Evolutionary conservation across 2,329 filamentous ascomycete genomes (phyloP).

Genomic region (Neospermospora avenae): DNA sequence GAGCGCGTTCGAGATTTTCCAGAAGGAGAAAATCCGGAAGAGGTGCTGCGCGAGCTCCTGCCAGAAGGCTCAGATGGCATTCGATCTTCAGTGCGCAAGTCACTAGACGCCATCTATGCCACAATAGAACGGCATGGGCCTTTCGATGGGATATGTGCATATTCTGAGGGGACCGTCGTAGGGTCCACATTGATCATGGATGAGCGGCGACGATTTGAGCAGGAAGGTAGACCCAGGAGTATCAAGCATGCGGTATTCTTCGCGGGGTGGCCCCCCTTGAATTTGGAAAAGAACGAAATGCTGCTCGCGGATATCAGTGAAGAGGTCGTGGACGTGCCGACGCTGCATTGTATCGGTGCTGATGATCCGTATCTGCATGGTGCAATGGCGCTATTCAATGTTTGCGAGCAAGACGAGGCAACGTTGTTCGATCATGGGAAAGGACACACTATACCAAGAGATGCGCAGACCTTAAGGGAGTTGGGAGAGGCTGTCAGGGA

Average conservation of each 20-base stretch:
- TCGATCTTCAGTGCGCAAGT: constrained; percentile 23
- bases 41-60: constrained; percentile 25
- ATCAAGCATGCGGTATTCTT: constrained; percentile 48
- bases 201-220: constrained; percentile 41
- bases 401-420: constrained; percentile 57
- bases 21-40: constrained; percentile 25
- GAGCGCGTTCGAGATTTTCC: constrained; percentile 28
- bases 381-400: constrained; percentile 57
- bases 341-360: constrained; percentile 51
- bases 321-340: constrained; percentile 48
- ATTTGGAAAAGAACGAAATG: constrained; percentile 42
- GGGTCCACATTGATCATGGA: constrained; percentile 51
- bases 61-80: constrained; percentile 14
- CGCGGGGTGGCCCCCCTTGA: constrained; percentile 50
- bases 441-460: constrained; percentile 59
- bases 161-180: constrained; percentile 55
- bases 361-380: constrained; percentile 60
- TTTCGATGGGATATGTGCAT: constrained; percentile 54
- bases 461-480: constrained; percentile 37
- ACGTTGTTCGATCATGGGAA: constrained; percentile 64
- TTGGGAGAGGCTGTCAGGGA: constrained; percentile 26
- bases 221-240: constrained; percentile 31
- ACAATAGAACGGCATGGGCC: constrained; percentile 44
- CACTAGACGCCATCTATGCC: constrained; percentile 38
- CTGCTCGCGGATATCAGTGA: constrained; percentile 49